These are phyloP conservation scores for Geranomyces michiganensis DNA, from an alignment of 192 early-diverging fungal species.

Conservation along the genomic window DNA sequence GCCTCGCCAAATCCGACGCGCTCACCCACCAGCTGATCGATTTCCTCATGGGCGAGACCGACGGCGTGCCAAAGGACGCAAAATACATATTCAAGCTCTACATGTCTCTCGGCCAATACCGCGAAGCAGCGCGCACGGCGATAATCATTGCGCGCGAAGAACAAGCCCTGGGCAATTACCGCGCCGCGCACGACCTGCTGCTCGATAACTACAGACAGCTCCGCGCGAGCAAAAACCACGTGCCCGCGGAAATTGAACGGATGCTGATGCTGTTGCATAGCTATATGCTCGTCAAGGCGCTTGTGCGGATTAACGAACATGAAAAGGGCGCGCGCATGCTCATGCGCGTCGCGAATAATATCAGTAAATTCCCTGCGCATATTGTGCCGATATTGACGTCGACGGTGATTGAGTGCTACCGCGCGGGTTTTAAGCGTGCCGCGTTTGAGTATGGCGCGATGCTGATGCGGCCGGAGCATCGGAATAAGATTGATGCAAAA, in stretches of 20 bases:
- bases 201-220: constrained; percentile 57
- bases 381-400: constrained; percentile 60
- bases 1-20: constrained; percentile 54
- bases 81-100: constrained; percentile 67
- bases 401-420: constrained; percentile 64
- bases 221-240: constrained; percentile 35
- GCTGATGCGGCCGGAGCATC: constrained; percentile 63
- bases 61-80: constrained; percentile 61
- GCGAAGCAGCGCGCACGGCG: constrained; percentile 59
- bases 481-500: constrained; percentile 59
- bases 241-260: constrained; percentile 55
- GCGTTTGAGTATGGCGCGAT: constrained; percentile 60
- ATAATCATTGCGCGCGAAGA: constrained; percentile 64
- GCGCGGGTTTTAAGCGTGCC: constrained; percentile 53
- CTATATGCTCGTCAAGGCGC: constrained; percentile 62
- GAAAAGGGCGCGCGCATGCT: constrained; percentile 55
- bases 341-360: constrained; percentile 59
- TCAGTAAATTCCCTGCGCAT: constrained; percentile 60
- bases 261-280: constrained; percentile 66
- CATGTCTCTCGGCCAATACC: constrained; percentile 58
- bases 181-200: constrained; percentile 58
- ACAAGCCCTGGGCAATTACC: constrained; percentile 57
- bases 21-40: constrained; percentile 62
- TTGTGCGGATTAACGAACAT: constrained; percentile 54
- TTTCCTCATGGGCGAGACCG: constrained; percentile 61